A percentile compares a stretch with the other conserved stretches of the same genome.
phyloP scores from a whole-genome alignment of 192 early-diverging fungal species.

The Coemansia sp. region DNA sequence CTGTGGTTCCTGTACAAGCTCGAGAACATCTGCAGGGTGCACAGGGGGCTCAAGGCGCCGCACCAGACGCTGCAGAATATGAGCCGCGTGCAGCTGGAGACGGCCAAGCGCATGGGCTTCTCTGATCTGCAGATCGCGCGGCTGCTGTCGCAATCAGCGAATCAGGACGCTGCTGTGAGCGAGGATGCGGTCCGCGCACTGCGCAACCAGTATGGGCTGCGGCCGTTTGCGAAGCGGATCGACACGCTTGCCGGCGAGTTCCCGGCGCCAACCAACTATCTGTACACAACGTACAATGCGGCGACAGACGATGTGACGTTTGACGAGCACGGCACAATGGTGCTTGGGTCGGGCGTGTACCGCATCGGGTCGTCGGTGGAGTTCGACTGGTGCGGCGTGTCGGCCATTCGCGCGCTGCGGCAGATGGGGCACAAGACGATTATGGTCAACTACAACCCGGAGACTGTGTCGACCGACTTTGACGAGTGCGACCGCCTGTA shows the following conservation, averaged over 20 bases:
- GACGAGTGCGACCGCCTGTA: constrained; percentile 98
- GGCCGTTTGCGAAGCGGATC: constrained; percentile 90
- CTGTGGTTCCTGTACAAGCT: constrained; percentile 91
- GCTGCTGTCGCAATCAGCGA: constrained; percentile 31
- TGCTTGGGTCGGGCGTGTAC: constrained; percentile 96
- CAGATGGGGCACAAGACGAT: constrained; percentile 79
- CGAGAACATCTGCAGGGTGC: constrained; percentile 71
- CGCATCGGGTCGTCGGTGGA: constrained; percentile 97
- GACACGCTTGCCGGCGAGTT: constrained; percentile 97
- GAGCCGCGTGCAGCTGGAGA: constrained; percentile 57
- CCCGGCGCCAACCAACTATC: constrained; percentile 93
- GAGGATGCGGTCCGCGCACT: constrained; percentile 72
- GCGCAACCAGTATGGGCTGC: constrained; percentile 74
- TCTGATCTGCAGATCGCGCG: constrained; percentile 85
- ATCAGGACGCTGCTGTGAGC: neutral
- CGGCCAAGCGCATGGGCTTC: constrained; percentile 87
- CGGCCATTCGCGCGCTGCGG: constrained; percentile 80
- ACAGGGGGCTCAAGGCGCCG: constrained; percentile 49
- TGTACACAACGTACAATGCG: constrained; percentile 98
- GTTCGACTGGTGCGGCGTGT: constrained; percentile 92
- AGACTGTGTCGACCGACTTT: constrained; percentile 97
- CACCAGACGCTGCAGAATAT: constrained; percentile 60
- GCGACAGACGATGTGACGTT: constrained; percentile 82
- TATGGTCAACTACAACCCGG: constrained; percentile 99
- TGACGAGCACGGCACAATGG: constrained; percentile 88